A percentile compares a stretch with the other conserved stretches of the same genome.
These are phyloP conservation scores for Pyricularia grisea DNA, from an alignment of 2,329 filamentous ascomycete species.

Conservation along the genomic window DNA sequence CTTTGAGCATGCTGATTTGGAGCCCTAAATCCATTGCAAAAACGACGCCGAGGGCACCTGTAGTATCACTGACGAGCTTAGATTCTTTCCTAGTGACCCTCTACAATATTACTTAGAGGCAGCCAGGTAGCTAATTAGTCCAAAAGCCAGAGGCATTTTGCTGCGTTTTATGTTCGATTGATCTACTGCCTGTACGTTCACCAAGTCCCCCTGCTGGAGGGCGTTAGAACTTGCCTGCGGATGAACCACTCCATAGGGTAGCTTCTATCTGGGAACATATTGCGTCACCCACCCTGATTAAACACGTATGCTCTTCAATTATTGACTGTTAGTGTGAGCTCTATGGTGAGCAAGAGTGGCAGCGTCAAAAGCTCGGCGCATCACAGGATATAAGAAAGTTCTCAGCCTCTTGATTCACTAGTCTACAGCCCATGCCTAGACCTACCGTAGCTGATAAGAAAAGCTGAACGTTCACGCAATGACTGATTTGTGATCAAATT, in stretches of 20 bases:
- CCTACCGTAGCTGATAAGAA: neutral
- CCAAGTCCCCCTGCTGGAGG: neutral
- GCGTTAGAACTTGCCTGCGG: neutral
- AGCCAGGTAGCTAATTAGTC: no score
- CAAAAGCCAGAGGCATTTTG: neutral
- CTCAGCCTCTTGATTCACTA: neutral
- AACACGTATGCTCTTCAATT: neutral
- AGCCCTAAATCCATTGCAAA: neutral
- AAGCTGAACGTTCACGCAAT: neutral
- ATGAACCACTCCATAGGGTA: neutral
- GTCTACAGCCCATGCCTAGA: neutral
- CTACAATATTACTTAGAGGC: neutral
- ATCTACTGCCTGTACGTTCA: neutral
- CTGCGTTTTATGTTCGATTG: neutral
- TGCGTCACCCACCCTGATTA: neutral
- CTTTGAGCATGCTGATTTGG: neutral
- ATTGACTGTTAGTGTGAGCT: neutral
- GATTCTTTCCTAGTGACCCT: neutral
- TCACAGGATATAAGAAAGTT: neutral
- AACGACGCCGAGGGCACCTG: neutral
- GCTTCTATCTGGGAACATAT: neutral
- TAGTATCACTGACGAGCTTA: neutral
- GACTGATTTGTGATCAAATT: neutral
- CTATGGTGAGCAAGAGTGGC: neutral
- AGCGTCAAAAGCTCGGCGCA: neutral